Conservation (phyloP, 495 filamentous ascomycete genomes). For the Podospora pseudocomata region DNA sequence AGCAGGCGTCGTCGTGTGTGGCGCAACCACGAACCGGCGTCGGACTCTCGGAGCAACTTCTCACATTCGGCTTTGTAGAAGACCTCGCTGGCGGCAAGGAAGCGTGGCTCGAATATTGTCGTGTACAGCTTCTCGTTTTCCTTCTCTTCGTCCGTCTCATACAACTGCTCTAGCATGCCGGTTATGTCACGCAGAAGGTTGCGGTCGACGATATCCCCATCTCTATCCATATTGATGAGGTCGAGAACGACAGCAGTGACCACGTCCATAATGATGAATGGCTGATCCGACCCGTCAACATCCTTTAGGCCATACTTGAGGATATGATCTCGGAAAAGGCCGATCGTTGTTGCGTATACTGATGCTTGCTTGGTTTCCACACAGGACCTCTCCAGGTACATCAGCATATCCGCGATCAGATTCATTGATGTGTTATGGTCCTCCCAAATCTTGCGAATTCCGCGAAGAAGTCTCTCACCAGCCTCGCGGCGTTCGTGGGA, state of each 20-base stretch:
- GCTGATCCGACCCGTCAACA: conserved; percentile 24
- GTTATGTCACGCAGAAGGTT: conserved; percentile 75
- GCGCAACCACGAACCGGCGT: conserved; percentile 81
- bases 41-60: conserved; percentile 66
- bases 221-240: conserved; percentile 86
- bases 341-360: conserved; percentile 80
- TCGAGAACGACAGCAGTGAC: conserved; percentile 81
- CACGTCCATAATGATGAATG: conserved; percentile 59
- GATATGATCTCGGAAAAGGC: conserved; percentile 80
- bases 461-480: conserved; percentile 79
- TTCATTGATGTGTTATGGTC: conserved; percentile 91
- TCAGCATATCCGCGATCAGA: conserved; percentile 95
- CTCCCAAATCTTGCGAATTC: conserved; percentile 73
- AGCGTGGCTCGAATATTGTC: conserved; percentile 75
- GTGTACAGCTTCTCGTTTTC: conserved; percentile 78
- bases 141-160: conserved; percentile 72
- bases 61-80: conserved; percentile 79
- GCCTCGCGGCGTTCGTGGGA: conserved; percentile 70
- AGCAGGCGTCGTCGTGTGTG: conserved; percentile 65
- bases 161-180: conserved; percentile 87
- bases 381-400: conserved; percentile 95
- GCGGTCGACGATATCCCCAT: conserved; percentile 85
- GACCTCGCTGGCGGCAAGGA: conserved; percentile 60
- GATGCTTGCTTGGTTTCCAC: conserved; percentile 68
- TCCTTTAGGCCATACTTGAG: conserved; percentile 51